Evolutionary conservation across 805 yeast species (phyloP), one percentile per base, ranked within the genome.

Genomic region (Metschnikowia continentalis): DNA sequence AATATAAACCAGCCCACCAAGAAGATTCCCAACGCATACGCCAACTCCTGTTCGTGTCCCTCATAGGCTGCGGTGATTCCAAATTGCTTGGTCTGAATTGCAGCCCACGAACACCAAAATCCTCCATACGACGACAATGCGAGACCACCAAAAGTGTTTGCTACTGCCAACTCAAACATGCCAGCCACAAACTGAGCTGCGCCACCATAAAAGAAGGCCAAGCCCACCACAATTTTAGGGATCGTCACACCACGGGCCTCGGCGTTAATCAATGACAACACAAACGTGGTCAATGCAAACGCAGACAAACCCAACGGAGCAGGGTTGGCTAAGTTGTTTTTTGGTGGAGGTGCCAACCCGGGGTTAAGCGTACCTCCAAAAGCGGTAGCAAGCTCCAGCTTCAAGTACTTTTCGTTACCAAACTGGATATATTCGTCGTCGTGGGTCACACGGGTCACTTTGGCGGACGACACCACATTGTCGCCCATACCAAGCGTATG

Each of bases 351-450:
- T 17, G 74, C 57, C 56, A 71, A 67, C 50, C 77, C 92, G 22
- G 94, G 89, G 57, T 83, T 83, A 64, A 87, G 71, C 17, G 86
- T 77, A 83, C 96, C 96, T 67, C 96, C 96, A 56, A 86, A 86
- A 2, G 92, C 92, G 46, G 54, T 40, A 11, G 48, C 69, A 50
- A 86, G 72, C 46, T 86, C 91, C 47, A 75, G 66, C 58, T 77
- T 80, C 49, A 81, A 74, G 54, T 85, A 89, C 65, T 79, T 83
- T 54, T 85, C 83, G 60, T 82, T 77, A 3, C 96, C 96, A 56
- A 89, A 79, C 55, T 74, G 81, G 50, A 89, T 75, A 63, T 81
- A 83, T 42, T 85, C 86, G 39, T 82, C 82, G 59, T 83, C 85
- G 49, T 70, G 63, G 17, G 56, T 57, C 35, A 72, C 66, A 46